These are phyloP conservation scores for Poterioochromonas sp. DNA, from an alignment of 352 stramenopile genomes.

Conservation along the genomic window DNA sequence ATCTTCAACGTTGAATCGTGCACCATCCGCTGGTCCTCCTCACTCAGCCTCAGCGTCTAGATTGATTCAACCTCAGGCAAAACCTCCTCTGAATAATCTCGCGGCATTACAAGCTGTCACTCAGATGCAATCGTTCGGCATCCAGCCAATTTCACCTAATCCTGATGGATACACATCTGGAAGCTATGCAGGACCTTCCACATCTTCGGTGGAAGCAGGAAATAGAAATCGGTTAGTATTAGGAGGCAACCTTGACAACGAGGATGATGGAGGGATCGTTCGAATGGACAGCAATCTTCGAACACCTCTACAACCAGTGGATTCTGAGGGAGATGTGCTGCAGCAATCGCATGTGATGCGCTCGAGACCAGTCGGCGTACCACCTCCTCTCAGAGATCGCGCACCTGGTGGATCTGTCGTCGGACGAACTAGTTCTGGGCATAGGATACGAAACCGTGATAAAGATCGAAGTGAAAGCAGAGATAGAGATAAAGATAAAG, in stretches of 20 bases:
- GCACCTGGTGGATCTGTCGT: background rate
- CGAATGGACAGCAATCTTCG: background rate
- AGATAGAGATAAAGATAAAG: too few relatives aligned
- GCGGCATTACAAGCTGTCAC: background rate
- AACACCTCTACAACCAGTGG: background rate
- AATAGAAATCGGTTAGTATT: background rate
- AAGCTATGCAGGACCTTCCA: background rate
- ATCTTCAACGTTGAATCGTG: background rate
- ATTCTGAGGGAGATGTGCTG: background rate
- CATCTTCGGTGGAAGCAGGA: background rate
- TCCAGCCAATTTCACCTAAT: background rate
- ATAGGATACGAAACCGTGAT: too few relatives aligned
- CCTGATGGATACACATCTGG: background rate
- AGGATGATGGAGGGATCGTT: background rate
- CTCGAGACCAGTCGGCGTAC: background rate
- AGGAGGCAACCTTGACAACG: background rate
- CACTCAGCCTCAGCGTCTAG: background rate
- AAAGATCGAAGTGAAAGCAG: too few relatives aligned
- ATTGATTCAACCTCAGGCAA: background rate
- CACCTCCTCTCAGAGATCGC: background rate
- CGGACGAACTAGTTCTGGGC: background rate
- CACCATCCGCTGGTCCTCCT: background rate
- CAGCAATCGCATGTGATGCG: background rate
- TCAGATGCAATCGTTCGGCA: background rate
- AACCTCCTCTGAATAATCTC: background rate